Base-by-base conservation (phyloP, 495 filamentous ascomycete genomes). In the Aspergillus steynii region DNA sequence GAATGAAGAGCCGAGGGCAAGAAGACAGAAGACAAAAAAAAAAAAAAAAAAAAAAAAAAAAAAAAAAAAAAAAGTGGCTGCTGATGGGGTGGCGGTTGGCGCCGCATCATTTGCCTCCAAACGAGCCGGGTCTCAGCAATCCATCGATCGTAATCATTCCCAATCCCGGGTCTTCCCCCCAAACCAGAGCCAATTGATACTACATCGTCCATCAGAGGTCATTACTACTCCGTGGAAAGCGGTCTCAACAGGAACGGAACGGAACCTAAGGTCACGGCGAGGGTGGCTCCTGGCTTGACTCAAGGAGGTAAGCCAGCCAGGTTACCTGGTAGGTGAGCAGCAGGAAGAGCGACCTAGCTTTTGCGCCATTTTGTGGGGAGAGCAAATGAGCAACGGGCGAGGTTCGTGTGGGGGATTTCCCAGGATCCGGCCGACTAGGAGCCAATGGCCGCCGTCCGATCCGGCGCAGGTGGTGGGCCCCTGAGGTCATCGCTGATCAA, bases 321-420 rank as follows among this genome's bases (percentile, higher is more conserved):
- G 20, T 20, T 20, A 20, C 20, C 20, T 20, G 20, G 20, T 20
- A 20, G 20, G 20, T 20, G 20, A 20, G 20, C 20, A 20, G 20
- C 20, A 20, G 20, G 20, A 20, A 20, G 20, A 55, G 28, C 50
- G 53, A 27, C 53, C 27, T 20, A 27, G 26, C 2, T 20, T 29
- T 4, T 67, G 58, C 51, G 61, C 56, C 52, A 64, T 63, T 58
- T 61, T 68, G 66, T 65, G 66, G 66, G 50, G 65, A 64, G 60
- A 57, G 62, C 59, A 61, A 53, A 61, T 56, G 60, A 60, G 12
- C 45, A 59, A 34, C 29, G 27, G 12, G 31, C 25, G 12, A 49
- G 46, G 27, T 59, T 63, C 50, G 58, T 65, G 66, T 68, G 66
- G 66, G 66, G 66, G 66, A 65, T 68, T 68, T 68, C 59, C 65